Evolutionary conservation across 2,329 filamentous ascomycete species (phyloP).

Genomic region (Penicillium sp.): DNA sequence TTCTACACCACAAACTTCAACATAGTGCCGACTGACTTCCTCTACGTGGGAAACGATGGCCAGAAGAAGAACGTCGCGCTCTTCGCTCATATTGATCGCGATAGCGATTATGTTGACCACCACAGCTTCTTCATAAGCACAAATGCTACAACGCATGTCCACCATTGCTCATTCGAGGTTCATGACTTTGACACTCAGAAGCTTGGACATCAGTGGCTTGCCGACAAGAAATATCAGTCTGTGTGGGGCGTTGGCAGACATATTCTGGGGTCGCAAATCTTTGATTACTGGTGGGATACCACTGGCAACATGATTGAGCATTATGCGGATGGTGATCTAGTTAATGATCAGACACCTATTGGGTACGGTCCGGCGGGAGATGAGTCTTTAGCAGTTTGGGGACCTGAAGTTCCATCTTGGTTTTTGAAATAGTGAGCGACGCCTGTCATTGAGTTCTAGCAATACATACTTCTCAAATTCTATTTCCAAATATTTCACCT

Average conservation of each 20-base stretch:
- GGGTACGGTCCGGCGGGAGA: conserved; percentile 41
- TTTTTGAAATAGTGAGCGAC: conserved; percentile 37
- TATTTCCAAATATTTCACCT: background rate
- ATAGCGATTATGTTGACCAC: conserved; percentile 56
- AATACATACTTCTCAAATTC: background rate
- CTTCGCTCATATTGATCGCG: conserved; percentile 60
- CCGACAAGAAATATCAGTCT: conserved; percentile 50
- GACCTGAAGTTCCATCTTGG: conserved; percentile 41
- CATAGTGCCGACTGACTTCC: conserved; percentile 40
- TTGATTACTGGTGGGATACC: conserved; percentile 60
- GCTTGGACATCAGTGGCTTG: conserved; percentile 60
- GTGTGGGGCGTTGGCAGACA: conserved; percentile 61
- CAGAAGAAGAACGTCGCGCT: conserved; percentile 43
- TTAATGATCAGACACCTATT: conserved; percentile 50
- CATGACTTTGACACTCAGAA: conserved; percentile 60
- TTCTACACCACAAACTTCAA: conserved; percentile 43
- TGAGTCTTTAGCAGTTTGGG: conserved; percentile 45
- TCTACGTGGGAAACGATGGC: conserved; percentile 31
- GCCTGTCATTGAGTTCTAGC: background rate
- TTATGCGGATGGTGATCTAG: conserved; percentile 60
- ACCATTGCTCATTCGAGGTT: conserved; percentile 59
- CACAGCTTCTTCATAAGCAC: conserved; percentile 59
- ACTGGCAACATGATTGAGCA: conserved; percentile 42
- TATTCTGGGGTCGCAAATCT: conserved; percentile 59
- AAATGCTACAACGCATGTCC: conserved; percentile 49